phyloP scores from a whole-genome alignment of 495 filamentous ascomycete genomes.

The Aspergillus haitiensis region DNA sequence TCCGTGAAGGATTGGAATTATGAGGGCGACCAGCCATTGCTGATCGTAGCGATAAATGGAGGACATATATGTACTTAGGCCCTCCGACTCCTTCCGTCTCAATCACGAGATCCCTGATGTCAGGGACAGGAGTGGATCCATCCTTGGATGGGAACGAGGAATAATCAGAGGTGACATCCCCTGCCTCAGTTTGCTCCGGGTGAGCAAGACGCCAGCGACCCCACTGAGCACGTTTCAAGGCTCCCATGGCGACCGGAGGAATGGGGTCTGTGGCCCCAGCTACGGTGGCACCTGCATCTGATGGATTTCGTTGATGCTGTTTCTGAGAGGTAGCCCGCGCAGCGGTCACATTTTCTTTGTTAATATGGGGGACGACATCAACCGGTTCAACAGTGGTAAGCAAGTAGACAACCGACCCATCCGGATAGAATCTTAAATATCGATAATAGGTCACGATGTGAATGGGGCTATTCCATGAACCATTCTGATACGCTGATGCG shows the following conservation, averaged over 20 bases:
- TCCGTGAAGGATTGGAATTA: slow-evolving; percentile 49
- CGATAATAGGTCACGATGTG: slow-evolving; percentile 98
- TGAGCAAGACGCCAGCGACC: slow-evolving; percentile 60
- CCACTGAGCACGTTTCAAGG: slow-evolving; percentile 59
- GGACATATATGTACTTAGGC: slow-evolving; percentile 75
- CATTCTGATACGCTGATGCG: slow-evolving; percentile 51
- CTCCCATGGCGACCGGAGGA: slow-evolving; percentile 41
- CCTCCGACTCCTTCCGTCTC: slow-evolving; percentile 78
- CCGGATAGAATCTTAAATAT: slow-evolving; percentile 91
- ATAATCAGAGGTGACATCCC: slow-evolving; percentile 17
- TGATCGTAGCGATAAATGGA: slow-evolving; percentile 68
- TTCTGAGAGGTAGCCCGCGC: slow-evolving; percentile 31
- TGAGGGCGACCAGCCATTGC: slow-evolving; percentile 47
- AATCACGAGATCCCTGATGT: slow-evolving; percentile 60
- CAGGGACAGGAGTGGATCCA: slow-evolving; percentile 18
- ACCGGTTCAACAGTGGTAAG: slow-evolving; percentile 76
- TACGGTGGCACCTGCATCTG: slow-evolving; percentile 42
- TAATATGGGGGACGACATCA: slow-evolving; percentile 78
- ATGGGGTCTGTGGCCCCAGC: slow-evolving; percentile 36
- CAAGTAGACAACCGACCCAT: slow-evolving; percentile 78
- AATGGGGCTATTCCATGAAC: slow-evolving; percentile 78
- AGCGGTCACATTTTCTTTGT: slow-evolving; percentile 48
- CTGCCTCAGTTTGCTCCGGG: slow-evolving; percentile 10
- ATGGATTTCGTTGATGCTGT: slow-evolving; percentile 35
- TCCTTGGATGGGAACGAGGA: slow-evolving; percentile 18